These are phyloP conservation scores for Detonula confervacea DNA, from an alignment of 352 stramenopile species.

Conservation along the genomic window DNA sequence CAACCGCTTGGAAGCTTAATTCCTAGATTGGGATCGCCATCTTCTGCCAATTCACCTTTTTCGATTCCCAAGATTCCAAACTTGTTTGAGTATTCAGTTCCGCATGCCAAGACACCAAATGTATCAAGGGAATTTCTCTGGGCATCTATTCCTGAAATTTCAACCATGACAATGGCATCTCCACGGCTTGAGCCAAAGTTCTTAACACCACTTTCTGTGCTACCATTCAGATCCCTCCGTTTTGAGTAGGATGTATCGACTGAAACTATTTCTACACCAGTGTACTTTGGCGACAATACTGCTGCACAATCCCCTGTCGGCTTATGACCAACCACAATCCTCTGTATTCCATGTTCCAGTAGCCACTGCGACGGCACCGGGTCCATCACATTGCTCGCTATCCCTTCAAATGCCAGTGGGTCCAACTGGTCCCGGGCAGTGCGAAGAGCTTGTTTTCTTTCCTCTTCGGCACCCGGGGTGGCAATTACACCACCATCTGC, in stretches of 20 bases:
- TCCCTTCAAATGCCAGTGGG: slow-evolving; percentile 88
- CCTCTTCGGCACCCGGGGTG: slow-evolving; percentile 37
- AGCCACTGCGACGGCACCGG: slow-evolving; percentile 76
- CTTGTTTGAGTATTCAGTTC: slow-evolving; percentile 37
- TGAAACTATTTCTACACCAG: slow-evolving; percentile 88
- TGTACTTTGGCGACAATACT: slow-evolving; percentile 60
- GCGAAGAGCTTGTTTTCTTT: slow-evolving; percentile 43
- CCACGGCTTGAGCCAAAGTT: slow-evolving; percentile 71
- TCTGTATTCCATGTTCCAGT: slow-evolving; percentile 85
- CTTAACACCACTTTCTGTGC: slow-evolving; percentile 73
- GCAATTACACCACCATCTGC: slow-evolving; percentile 66
- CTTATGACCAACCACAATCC: slow-evolving; percentile 91
- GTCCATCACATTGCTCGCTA: slow-evolving; percentile 65
- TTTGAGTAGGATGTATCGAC: slow-evolving; percentile 92
- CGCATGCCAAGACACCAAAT: slow-evolving; percentile 47
- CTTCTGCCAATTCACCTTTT: slow-evolving; percentile 6
- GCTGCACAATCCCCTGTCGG: slow-evolving; percentile 91
- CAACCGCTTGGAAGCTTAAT: slow-evolving; percentile 48
- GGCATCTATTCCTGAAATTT: slow-evolving; percentile 71
- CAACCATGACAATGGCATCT: slow-evolving; percentile 85
- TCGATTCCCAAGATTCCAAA: slow-evolving; percentile 32
- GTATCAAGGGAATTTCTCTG: slow-evolving; percentile 50
- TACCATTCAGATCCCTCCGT: slow-evolving; percentile 70
- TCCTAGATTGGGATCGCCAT: slow-evolving; percentile 44
- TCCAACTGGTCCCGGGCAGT: slow-evolving; percentile 60